These are phyloP conservation scores for Talaromyces adpressus DNA, from an alignment of 495 filamentous ascomycete genomes.

Conservation along the genomic window DNA sequence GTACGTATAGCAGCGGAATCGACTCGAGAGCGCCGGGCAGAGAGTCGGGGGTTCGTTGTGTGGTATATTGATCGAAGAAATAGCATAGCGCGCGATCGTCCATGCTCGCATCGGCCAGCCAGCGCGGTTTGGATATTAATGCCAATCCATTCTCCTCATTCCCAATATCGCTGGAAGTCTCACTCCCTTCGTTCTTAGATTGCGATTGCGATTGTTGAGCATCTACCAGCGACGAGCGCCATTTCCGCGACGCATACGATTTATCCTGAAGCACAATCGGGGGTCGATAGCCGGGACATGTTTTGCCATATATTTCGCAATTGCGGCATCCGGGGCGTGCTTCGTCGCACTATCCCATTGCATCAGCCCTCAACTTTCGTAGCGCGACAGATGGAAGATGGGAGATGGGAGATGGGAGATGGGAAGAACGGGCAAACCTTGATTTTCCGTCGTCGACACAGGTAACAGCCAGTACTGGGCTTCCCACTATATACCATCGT, in stretches of 20 bases:
- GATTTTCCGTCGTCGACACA: slow-evolving; percentile 42
- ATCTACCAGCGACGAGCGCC: background rate
- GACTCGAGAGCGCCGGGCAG: slow-evolving; percentile 24
- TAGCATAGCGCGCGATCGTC: slow-evolving; percentile 36
- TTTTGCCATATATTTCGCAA: slow-evolving; percentile 31
- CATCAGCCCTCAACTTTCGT: background rate
- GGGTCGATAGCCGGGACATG: slow-evolving; percentile 37
- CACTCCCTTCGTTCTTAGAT: background rate
- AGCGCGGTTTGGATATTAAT: slow-evolving; percentile 1
- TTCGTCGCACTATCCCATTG: slow-evolving; percentile 34
- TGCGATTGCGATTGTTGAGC: background rate
- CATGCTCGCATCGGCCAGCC: slow-evolving; percentile 28
- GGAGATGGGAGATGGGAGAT: background rate
- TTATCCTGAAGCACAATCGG: slow-evolving; percentile 36
- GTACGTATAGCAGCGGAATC: slow-evolving; percentile 28
- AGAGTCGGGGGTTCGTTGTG: slow-evolving; percentile 9
- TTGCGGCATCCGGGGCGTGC: slow-evolving; percentile 34
- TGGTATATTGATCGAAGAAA: slow-evolving; percentile 39
- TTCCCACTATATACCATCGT: slow-evolving; percentile 40
- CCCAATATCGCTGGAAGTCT: background rate
- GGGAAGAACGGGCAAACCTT: slow-evolving; percentile 26
- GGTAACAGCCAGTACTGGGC: slow-evolving; percentile 39
- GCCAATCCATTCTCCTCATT: background rate
- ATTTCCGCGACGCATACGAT: background rate
- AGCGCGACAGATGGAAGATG: background rate